These are phyloP conservation scores for Usnea hakonensis DNA, from an alignment of 495 filamentous ascomycete genomes.

Conservation along the genomic window DNA sequence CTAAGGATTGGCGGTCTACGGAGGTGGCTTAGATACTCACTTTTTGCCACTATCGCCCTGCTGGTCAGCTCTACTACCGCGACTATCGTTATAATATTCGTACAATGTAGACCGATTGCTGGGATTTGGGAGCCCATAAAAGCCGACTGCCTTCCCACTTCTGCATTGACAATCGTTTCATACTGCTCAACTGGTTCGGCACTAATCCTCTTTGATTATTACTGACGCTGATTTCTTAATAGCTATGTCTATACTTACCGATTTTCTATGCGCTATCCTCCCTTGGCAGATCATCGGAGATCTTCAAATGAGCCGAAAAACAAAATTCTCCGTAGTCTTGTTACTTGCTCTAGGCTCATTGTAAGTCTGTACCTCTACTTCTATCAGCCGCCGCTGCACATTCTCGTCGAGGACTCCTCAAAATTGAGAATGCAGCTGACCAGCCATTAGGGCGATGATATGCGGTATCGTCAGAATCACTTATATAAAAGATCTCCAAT, in stretches of 20 bases:
- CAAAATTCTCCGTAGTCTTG: neutral
- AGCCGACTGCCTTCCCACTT: neutral
- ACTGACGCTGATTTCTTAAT: neutral
- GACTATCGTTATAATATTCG: neutral
- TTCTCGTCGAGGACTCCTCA: neutral
- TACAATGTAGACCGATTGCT: neutral
- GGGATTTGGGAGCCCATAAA: neutral
- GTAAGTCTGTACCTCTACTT: neutral
- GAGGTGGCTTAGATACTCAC: neutral
- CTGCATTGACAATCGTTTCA: slow-evolving; percentile 1
- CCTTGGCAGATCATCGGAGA: neutral
- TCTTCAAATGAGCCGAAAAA: neutral
- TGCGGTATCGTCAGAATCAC: neutral
- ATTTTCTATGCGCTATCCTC: neutral
- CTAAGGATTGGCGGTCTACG: neutral
- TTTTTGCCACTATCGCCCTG: neutral
- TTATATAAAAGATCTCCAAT: neutral
- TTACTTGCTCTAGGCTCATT: neutral
- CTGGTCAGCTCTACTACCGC: neutral
- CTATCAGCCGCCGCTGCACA: neutral
- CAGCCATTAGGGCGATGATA: neutral
- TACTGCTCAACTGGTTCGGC: slow-evolving; percentile 1
- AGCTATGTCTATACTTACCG: neutral
- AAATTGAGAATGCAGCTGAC: neutral
- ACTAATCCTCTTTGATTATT: neutral